Evolutionary conservation across 805 yeast genomes (phyloP).

Genomic region (Candida sithepensis): DNA sequence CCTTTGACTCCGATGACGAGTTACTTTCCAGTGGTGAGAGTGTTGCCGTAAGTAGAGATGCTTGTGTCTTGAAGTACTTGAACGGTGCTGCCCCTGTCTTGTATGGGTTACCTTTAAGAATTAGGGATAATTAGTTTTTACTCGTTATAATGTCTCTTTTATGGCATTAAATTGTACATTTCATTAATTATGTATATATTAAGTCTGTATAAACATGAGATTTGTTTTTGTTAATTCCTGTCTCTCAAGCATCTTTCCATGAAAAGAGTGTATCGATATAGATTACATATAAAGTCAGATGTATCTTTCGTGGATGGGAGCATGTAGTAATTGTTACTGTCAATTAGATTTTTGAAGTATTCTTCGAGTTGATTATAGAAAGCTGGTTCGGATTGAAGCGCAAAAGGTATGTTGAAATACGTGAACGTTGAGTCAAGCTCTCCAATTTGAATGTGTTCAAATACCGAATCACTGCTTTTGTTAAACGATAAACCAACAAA

Average conservation of each 20-base stretch:
- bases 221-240: neutral
- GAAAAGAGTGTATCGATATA: neutral
- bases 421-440: neutral
- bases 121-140: slow-evolving; percentile 9
- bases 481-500: neutral
- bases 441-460: neutral
- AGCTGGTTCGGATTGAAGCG: neutral
- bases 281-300: neutral
- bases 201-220: neutral
- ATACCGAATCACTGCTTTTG: slow-evolving; percentile 4
- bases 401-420: neutral
- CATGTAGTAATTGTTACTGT: neutral
- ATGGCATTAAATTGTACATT: neutral
- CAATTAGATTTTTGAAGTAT: neutral
- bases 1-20: slow-evolving; percentile 9
- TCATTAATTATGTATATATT: neutral
- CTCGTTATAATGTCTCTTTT: neutral
- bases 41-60: slow-evolving; percentile 56
- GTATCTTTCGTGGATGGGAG: neutral
- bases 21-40: slow-evolving; percentile 47
- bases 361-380: neutral
- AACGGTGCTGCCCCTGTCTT: slow-evolving; percentile 93
- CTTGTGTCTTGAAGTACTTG: slow-evolving; percentile 65
- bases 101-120: slow-evolving; percentile 74
- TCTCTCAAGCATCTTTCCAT: neutral